Base-by-base conservation (phyloP, 805 yeast genomes). In the Schwanniomyces vanrijiae region DNA sequence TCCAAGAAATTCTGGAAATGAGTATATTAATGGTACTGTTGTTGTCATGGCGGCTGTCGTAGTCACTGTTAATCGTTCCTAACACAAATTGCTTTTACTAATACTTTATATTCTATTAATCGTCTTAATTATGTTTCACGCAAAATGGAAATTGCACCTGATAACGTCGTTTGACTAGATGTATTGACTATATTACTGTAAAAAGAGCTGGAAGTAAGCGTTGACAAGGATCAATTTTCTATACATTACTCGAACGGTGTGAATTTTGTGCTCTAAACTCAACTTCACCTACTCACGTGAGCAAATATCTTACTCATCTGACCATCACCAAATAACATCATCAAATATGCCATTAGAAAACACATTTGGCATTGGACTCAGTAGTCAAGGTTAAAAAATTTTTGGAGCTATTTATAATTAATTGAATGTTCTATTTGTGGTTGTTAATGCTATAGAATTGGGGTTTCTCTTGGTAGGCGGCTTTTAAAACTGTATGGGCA, bases 11-110 rank as follows among this genome's bases (percentile, higher is more conserved):
- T 88, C 96, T 38, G 90, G 94, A 65, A 94, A 92, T 43, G 97
- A 88, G 76, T 89, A 91, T 44, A 92, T 86, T 51, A 90, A 83
- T 16, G 99, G 98, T 20, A 90, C 96, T 5, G 96, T 88, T 3
- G 96, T 88, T 2, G 96, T 89, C 96, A 90, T 90, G 35, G 20
- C 35, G 35, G 20, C 20, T 31, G 8, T 4, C 11, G 19, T 31
- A 31, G 19, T 31, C 35, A 31, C 35, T 31, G 13, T 31, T 31
- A 14, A 31, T 31, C 35, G 10, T 16, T 13, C 20, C 35, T 31
- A 31, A 31, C 6, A 20, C 16, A 14, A 31, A 31, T 31, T 31
- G 20, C 19, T 31, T 31, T 14, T 16, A 31, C 11, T 31, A 31
- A 31, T 14, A 31, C 35, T 31, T 31, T 31, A 31, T 31, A 14